phyloP scores from a whole-genome alignment of 2,329 filamentous ascomycete species.

The Anthostomella pinea region DNA sequence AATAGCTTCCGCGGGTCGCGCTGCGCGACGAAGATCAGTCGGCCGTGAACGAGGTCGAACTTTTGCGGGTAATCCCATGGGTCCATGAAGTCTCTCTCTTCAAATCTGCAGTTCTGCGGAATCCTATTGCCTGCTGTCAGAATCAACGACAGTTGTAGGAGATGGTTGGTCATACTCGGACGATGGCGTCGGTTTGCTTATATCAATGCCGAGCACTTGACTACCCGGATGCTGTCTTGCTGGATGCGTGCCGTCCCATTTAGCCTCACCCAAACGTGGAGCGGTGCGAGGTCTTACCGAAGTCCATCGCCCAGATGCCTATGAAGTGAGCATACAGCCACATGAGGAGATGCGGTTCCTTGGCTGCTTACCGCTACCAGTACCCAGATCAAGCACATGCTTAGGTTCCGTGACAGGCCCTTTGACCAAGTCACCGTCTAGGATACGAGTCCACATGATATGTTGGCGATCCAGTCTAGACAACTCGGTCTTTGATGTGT shows the following conservation, averaged over 20 bases:
- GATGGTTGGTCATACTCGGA: constrained; percentile 2
- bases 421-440: constrained; percentile 9
- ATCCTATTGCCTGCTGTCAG: too few relatives aligned
- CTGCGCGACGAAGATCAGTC: constrained; percentile 7
- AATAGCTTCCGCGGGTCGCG: constrained; percentile 4
- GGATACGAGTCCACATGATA: constrained; percentile 5
- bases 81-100: too few relatives aligned
- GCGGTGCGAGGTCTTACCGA: too few relatives aligned
- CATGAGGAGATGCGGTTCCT: too few relatives aligned
- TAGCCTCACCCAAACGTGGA: too few relatives aligned
- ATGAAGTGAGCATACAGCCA: neutral
- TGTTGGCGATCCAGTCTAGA: constrained; percentile 9
- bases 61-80: too few relatives aligned
- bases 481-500: constrained; percentile 6
- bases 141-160: neutral
- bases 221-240: constrained; percentile 5
- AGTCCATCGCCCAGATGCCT: constrained; percentile 11
- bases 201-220: constrained; percentile 9
- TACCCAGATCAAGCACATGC: constrained; percentile 11
- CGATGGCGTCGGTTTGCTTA: constrained; percentile 6
- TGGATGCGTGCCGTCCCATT: too few relatives aligned
- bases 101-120: too few relatives aligned
- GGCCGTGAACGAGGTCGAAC: constrained; percentile 12
- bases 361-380: too few relatives aligned
- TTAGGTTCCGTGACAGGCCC: constrained; percentile 8